Evolutionary conservation across 495 filamentous ascomycete species (phyloP), one percentile per base, ranked within the genome.

Genomic region (Lepraria neglecta): DNA sequence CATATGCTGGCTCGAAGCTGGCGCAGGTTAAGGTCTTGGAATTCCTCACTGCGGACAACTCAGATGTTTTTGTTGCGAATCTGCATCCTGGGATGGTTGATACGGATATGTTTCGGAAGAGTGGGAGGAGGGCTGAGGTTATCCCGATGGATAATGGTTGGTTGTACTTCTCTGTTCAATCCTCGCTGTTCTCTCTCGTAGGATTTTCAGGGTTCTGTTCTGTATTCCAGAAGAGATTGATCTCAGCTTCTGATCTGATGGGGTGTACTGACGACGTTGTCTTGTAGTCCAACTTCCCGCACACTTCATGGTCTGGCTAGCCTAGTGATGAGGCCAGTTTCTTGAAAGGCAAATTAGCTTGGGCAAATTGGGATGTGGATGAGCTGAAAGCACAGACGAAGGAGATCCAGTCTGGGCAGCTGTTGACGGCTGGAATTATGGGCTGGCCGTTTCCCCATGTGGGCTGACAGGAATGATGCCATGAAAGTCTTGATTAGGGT

Each of bases 321-420:
- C 75, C n/a, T 11, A 77, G 75, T 44, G 66, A 71, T 4, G 77
- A 82, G 60, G 80, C 78, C 2, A 17, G 57, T 3, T 82, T 82
- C 64, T 65, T 82, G 54, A 77, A 74, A 46, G 76, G 75, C n/a
- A 75, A 71, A 50, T 76, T 73, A 53, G 67, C 79, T 17, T 81
- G 76, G 76, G 69, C 72, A 14, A 80, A 81, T 63, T 82, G 80
- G 79, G 80, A 84, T 69, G 77, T 80, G 11, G 70, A 79, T n/a
- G 78, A 84, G 70, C 67, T 83, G 24, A 74, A 77, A 63, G 68
- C 65, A 12, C 63, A 54, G 30, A 56, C 60, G 62, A 59, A 68
- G 21, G 65, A 64, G 52, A 63, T 68, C 52, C 62, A 19, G 17
- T 15, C 6, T 1, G 24, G 33, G 4, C 12, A 19, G 14, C 19